These are phyloP conservation scores for Populus trichocarpa DNA, from an alignment of 441 rosid genomes.

Conservation along the genomic window DNA sequence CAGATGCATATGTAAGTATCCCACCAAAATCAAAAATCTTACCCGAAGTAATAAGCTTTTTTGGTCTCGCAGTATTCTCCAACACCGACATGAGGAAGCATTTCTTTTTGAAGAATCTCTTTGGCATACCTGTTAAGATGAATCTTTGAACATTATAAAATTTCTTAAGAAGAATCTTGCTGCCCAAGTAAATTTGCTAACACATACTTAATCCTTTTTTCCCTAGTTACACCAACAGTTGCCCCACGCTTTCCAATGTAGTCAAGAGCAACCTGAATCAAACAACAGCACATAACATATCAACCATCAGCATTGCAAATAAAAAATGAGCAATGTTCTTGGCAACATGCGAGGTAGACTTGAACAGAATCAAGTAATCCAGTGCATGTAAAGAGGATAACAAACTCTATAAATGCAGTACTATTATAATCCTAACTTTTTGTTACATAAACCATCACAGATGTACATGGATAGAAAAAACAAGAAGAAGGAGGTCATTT, in stretches of 20 bases:
- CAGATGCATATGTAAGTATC: neutral
- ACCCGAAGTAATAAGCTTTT: conserved; percentile 99
- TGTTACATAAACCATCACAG: neutral
- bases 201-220: conserved; percentile 90
- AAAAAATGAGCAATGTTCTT: neutral
- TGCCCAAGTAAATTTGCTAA: conserved; percentile 22
- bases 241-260: conserved; percentile 97
- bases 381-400: neutral
- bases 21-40: conserved; percentile 20
- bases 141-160: conserved; percentile 26
- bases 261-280: conserved; percentile 88
- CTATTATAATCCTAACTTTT: neutral
- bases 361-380: neutral
- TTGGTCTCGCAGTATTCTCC: conserved; percentile 90
- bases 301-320: neutral
- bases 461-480: neutral
- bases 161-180: conserved; percentile 14
- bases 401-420: neutral
- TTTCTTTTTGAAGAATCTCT: conserved; percentile 97
- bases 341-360: neutral
- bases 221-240: conserved; percentile 85
- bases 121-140: conserved; percentile 72
- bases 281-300: neutral
- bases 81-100: conserved; percentile 98
- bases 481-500: neutral